Percentiles rank a stretch among this genome's conserved stretches.
These are phyloP conservation scores for Kwoniella bestiolae DNA, from an alignment of 768 basidiomycete species.

Conservation along the genomic window DNA sequence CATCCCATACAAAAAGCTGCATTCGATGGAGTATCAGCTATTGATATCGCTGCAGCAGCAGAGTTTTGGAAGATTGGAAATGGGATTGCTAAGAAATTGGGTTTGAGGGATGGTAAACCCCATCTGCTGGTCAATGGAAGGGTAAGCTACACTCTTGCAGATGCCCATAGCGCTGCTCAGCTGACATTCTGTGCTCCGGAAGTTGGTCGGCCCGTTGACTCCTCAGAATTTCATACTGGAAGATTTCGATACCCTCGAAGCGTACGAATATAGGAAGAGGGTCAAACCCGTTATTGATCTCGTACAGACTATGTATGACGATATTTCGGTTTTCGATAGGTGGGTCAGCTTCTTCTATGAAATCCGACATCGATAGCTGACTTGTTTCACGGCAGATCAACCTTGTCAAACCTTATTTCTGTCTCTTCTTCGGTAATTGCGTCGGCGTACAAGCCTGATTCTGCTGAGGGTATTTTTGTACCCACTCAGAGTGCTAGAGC, in stretches of 20 bases:
- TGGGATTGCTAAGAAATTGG: slow-evolving; percentile 63
- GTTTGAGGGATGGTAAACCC: slow-evolving; percentile 66
- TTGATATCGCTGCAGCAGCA: slow-evolving; percentile 38
- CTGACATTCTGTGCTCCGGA: background rate
- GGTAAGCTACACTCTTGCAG: slow-evolving; percentile 60
- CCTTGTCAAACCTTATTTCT: slow-evolving; percentile 67
- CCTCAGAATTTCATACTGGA: slow-evolving; percentile 66
- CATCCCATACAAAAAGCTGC: slow-evolving; percentile 37
- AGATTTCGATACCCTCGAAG: slow-evolving; percentile 75
- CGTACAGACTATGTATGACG: slow-evolving; percentile 64
- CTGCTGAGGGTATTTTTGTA: slow-evolving; percentile 68
- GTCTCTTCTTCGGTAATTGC: slow-evolving; percentile 74
- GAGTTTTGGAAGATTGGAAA: slow-evolving; percentile 48
- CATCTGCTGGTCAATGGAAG: slow-evolving; percentile 81
- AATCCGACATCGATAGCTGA: background rate
- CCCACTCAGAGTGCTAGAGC: slow-evolving; percentile 66
- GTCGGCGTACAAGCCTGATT: slow-evolving; percentile 62
- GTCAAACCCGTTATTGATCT: slow-evolving; percentile 71
- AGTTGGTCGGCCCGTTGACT: slow-evolving; percentile 79
- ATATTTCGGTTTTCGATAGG: slow-evolving; percentile 59
- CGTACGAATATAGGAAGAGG: slow-evolving; percentile 75
- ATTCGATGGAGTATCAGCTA: slow-evolving; percentile 21
- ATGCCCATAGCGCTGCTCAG: slow-evolving; percentile 3
- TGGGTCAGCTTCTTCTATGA: slow-evolving; percentile 45
- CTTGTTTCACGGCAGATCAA: slow-evolving; percentile 59